Evolutionary conservation across 2,329 filamentous ascomycete species (phyloP).

Genomic region (Zopfia rhizophila): DNA sequence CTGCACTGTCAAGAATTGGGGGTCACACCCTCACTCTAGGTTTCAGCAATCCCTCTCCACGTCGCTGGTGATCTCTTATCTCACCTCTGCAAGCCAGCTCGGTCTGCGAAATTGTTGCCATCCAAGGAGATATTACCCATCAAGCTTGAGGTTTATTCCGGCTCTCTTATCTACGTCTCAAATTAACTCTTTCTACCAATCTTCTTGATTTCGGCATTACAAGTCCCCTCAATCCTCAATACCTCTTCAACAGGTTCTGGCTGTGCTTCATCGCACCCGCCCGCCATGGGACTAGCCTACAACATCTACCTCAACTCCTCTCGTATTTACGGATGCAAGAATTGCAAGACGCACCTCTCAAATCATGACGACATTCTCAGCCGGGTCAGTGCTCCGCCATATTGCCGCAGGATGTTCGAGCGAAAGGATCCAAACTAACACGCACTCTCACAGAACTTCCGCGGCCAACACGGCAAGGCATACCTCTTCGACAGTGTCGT

Average conservation of each 20-base stretch:
- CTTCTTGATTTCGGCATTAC: too few relatives aligned
- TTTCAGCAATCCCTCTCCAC: conserved; percentile 2
- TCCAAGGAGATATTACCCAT: too few relatives aligned
- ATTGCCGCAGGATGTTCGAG: neutral
- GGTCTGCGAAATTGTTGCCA: too few relatives aligned
- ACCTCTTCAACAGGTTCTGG: neutral
- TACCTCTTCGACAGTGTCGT: conserved; percentile 96
- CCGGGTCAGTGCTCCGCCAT: conserved; percentile 67
- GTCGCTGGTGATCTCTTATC: too few relatives aligned
- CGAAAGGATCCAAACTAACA: conserved; percentile 1
- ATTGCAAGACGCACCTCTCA: conserved; percentile 93
- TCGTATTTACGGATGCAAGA: conserved; percentile 90
- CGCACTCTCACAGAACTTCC: conserved; percentile 83
- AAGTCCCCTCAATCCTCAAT: neutral
- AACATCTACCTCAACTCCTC: conserved; percentile 88
- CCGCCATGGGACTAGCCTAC: conserved; percentile 84
- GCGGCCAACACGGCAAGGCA: conserved; percentile 96
- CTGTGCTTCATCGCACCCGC: neutral
- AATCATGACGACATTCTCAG: conserved; percentile 98
- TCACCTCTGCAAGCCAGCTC: too few relatives aligned
- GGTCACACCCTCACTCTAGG: conserved; percentile 2
- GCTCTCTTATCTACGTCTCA: too few relatives aligned
- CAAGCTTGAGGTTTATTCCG: too few relatives aligned
- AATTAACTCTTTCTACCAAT: too few relatives aligned
- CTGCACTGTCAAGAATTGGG: conserved; percentile 15